Conservation (phyloP, 495 filamentous ascomycete genomes). For the Podospora bellae-mahoneyi region DNA sequence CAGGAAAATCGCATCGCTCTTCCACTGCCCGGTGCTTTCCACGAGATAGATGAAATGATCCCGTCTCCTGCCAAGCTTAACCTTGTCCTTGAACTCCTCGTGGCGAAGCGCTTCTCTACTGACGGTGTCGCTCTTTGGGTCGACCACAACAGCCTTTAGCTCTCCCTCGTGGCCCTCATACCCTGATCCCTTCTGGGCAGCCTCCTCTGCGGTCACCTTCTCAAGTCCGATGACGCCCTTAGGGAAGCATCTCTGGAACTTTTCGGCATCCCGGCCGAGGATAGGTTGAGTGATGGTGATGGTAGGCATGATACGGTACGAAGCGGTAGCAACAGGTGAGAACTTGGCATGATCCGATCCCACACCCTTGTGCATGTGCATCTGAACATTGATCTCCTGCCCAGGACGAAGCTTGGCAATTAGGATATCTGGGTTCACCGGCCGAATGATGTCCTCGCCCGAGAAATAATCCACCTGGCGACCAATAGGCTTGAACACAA, state of each 20-base stretch:
- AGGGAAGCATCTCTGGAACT: slow-evolving; percentile 89
- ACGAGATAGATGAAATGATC: slow-evolving; percentile 98
- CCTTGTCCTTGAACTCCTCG: slow-evolving; percentile 89
- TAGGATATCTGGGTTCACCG: slow-evolving; percentile 88
- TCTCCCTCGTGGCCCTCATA: slow-evolving; percentile 72
- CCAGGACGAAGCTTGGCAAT: slow-evolving; percentile 92
- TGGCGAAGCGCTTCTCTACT: slow-evolving; percentile 89
- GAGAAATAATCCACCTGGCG: slow-evolving; percentile 66
- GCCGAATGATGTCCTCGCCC: slow-evolving; percentile 59
- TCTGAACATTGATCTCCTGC: slow-evolving; percentile 74
- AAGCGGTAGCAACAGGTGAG: slow-evolving; percentile 91
- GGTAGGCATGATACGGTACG: slow-evolving; percentile 82
- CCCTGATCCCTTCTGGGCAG: slow-evolving; percentile 54
- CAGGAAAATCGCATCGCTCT: slow-evolving; percentile 85
- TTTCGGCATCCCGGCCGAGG: slow-evolving; percentile 76
- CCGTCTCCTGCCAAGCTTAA: slow-evolving; percentile 80
- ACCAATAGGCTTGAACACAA: slow-evolving; percentile 71
- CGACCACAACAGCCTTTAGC: slow-evolving; percentile 77
- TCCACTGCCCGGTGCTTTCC: slow-evolving; percentile 91
- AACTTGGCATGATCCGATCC: slow-evolving; percentile 97
- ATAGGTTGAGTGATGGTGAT: slow-evolving; percentile 83
- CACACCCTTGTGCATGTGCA: slow-evolving; percentile 90
- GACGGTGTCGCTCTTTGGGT: slow-evolving; percentile 88
- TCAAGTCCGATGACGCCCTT: slow-evolving; percentile 81
- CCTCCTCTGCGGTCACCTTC: slow-evolving; percentile 65